These are phyloP conservation scores for Canariomyces notabilis DNA, from an alignment of 2,329 filamentous ascomycete genomes.

Conservation along the genomic window DNA sequence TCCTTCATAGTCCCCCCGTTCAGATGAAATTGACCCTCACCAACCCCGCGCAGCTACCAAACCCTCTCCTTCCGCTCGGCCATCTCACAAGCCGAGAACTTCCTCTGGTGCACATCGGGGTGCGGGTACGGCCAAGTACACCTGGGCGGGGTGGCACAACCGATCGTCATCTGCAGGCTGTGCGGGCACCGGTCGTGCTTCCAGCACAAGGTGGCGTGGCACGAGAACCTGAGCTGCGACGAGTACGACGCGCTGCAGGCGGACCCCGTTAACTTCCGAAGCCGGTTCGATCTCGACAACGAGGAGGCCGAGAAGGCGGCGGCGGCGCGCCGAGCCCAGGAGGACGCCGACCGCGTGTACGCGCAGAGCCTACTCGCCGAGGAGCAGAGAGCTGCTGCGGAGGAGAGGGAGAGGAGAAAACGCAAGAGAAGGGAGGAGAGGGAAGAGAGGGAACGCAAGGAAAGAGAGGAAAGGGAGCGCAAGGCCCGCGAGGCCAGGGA, in stretches of 20 bases:
- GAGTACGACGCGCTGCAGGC: constrained; percentile 38
- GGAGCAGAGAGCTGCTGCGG: constrained; percentile 16
- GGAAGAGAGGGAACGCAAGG: constrained; percentile 25
- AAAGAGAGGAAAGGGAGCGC: constrained; percentile 16
- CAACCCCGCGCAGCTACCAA: constrained; percentile 35
- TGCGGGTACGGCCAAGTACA: constrained; percentile 52
- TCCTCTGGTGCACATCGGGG: constrained; percentile 48
- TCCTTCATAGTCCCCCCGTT: neutral
- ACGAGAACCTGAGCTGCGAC: constrained; percentile 37
- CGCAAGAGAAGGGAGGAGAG: constrained; percentile 22
- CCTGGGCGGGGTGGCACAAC: constrained; percentile 33
- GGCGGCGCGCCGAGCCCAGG: constrained; percentile 40
- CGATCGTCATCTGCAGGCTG: constrained; percentile 38
- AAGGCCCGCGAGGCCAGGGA: constrained; percentile 10
- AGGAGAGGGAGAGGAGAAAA: constrained; percentile 20
- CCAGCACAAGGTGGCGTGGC: constrained; percentile 39
- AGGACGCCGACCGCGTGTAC: constrained; percentile 39
- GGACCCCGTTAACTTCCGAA: constrained; percentile 37
- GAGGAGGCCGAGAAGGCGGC: constrained; percentile 37
- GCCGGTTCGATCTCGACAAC: constrained; percentile 36
- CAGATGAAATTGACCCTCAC: neutral
- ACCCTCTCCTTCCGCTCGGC: constrained; percentile 38
- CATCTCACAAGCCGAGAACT: constrained; percentile 40
- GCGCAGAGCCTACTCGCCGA: constrained; percentile 31
- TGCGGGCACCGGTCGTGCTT: constrained; percentile 41